A percentile compares a stretch with the other conserved stretches of the same genome.
Evolutionary conservation across 208 protist genomes (phyloP).

Genomic region (Strigomonas galati): DNA sequence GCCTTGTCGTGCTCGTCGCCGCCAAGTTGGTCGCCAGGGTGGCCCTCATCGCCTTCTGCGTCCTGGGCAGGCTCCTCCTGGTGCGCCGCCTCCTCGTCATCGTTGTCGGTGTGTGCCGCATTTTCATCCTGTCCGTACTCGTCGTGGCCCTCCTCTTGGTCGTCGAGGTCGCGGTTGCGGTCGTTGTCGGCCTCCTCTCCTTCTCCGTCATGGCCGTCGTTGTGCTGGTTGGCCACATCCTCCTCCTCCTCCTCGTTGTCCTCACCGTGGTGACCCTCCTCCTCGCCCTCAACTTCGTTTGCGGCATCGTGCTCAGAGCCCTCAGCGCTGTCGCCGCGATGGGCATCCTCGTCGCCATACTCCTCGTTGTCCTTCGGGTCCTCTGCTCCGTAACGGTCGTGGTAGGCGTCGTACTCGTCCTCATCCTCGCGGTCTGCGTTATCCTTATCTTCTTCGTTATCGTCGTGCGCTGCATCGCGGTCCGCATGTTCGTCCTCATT

Average conservation of each 20-base stretch:
- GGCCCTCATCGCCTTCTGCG: neutral
- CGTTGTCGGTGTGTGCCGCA: neutral
- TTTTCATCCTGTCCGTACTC: neutral
- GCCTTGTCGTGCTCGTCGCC: conserved; percentile 17
- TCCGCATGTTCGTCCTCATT: conserved; percentile 4
- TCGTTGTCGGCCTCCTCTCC: conserved; percentile 7
- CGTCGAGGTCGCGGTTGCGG: conserved; percentile 3
- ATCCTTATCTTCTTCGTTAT: neutral
- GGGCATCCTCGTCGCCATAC: conserved; percentile 16
- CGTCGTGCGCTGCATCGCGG: neutral
- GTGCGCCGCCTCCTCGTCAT: conserved; percentile 8
- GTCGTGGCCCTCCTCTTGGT: neutral
- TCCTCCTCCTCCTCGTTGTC: conserved; percentile 27
- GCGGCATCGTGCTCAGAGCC: neutral
- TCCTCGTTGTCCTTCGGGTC: too few relatives aligned
- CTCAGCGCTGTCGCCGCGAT: conserved; percentile 6
- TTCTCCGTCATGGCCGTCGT: conserved; percentile 15
- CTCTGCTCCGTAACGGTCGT: too few relatives aligned
- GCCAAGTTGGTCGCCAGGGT: conserved; percentile 15
- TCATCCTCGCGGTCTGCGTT: conserved; percentile 19
- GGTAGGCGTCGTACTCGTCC: conserved; percentile 27
- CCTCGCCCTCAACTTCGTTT: conserved; percentile 13
- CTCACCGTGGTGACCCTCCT: neutral
- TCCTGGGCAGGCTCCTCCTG: conserved; percentile 6
- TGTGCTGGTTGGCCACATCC: conserved; percentile 12